A percentile compares a stretch with the other conserved stretches of the same genome.
Evolutionary conservation across 306 rosid species (phyloP).

Genomic region (Acacia confusa): DNA sequence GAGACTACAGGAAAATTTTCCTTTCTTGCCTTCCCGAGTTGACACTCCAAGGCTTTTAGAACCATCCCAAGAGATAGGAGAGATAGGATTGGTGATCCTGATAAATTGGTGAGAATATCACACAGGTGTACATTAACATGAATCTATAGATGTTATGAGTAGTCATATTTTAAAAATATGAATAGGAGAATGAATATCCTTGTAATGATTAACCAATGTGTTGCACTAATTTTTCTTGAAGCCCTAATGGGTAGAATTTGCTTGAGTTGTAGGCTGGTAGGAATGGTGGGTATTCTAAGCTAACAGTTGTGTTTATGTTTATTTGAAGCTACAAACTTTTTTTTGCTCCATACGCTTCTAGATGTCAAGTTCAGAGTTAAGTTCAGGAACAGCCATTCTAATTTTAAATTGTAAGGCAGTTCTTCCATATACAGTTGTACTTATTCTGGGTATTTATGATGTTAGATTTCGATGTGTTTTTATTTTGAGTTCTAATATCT

Average conservation of each 20-base stretch:
- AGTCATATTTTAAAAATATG: slow-evolving; percentile 15
- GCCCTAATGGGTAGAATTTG: slow-evolving; percentile 8
- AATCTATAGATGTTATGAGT: slow-evolving; percentile 20
- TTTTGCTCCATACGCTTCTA: not conserved
- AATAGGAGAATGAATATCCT: slow-evolving; percentile 7
- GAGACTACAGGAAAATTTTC: not conserved
- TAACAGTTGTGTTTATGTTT: no score
- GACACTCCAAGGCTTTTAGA: not conserved
- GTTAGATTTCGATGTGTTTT: not conserved
- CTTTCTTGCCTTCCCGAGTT: not conserved
- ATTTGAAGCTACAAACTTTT: not conserved
- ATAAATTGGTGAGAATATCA: slow-evolving; percentile 26
- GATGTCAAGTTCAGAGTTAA: not conserved
- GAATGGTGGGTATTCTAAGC: not conserved
- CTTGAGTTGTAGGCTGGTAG: not conserved
- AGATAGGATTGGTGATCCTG: slow-evolving; percentile 3
- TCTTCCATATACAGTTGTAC: not conserved
- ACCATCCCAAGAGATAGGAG: slow-evolving; percentile 12
- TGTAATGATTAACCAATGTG: slow-evolving; percentile 13
- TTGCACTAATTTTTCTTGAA: not conserved
- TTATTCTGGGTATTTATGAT: not conserved
- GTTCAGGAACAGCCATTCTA: not conserved
- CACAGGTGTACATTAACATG: slow-evolving; percentile 30
- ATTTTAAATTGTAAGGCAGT: not conserved
- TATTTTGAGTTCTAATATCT: no score